phyloP scores from a whole-genome alignment of 805 yeast genomes.

The Cephaloascus fragrans region DNA sequence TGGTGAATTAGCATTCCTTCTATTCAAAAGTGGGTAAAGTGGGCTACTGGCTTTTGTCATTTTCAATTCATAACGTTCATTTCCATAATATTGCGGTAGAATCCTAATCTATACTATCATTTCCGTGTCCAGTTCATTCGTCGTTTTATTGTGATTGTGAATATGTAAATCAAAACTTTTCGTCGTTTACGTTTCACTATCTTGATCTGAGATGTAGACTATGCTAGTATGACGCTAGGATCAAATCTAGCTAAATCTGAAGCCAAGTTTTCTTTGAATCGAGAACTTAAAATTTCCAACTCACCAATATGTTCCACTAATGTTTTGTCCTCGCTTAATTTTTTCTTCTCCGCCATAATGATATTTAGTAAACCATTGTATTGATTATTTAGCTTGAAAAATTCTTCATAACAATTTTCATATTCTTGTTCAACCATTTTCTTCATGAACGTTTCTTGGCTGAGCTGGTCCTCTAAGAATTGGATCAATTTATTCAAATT shows the following conservation, averaged over 20 bases:
- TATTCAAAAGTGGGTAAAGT: constrained; percentile 54
- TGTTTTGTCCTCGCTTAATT: not conserved
- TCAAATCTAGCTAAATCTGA: not conserved
- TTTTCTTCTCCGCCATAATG: not conserved
- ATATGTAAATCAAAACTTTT: no score
- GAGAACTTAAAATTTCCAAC: not conserved
- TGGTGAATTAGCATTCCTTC: constrained; percentile 56
- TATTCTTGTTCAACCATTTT: not conserved
- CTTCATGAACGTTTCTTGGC: not conserved
- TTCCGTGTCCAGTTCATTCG: no score
- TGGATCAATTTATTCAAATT: not conserved
- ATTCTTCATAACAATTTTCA: not conserved
- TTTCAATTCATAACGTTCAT: no score
- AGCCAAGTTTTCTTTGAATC: not conserved
- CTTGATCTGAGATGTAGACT: no score
- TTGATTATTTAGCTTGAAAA: not conserved
- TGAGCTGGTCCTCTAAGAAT: not conserved
- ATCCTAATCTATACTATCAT: no score
- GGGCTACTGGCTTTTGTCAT: no score
- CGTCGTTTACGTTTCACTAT: no score
- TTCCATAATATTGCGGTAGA: no score
- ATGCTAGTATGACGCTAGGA: no score
- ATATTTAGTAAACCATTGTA: not conserved
- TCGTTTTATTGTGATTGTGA: no score
- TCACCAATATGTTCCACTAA: not conserved